These are phyloP conservation scores for Penicillium sclerotiorum DNA, from an alignment of 2,329 filamentous ascomycete genomes.

Conservation along the genomic window DNA sequence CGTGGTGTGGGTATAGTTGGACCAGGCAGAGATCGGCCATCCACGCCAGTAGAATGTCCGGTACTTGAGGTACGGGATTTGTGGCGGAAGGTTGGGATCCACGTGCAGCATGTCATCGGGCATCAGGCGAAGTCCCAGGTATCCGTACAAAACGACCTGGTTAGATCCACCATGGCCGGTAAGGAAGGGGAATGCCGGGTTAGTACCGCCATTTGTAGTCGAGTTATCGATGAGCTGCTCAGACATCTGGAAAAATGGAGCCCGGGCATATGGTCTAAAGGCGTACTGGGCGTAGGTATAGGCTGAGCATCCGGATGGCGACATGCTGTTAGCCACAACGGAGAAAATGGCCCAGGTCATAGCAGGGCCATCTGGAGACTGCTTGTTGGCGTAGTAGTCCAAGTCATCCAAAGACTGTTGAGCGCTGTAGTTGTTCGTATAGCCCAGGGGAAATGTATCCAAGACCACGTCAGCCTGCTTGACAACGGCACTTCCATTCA, in stretches of 20 bases:
- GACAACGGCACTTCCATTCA: constrained; percentile 67
- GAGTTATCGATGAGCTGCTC: constrained; percentile 68
- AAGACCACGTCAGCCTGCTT: constrained; percentile 74
- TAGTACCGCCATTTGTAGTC: constrained; percentile 63
- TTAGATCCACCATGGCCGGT: constrained; percentile 71
- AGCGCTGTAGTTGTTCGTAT: constrained; percentile 56
- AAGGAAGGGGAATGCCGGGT: constrained; percentile 71
- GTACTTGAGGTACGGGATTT: constrained; percentile 63
- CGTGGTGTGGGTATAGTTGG: constrained; percentile 67
- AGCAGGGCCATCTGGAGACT: constrained; percentile 68
- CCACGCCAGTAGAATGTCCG: constrained; percentile 69
- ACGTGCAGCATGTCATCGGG: constrained; percentile 62
- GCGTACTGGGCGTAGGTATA: constrained; percentile 69
- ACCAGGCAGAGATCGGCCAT: constrained; percentile 62
- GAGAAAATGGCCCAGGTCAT: constrained; percentile 75
- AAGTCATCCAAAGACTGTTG: constrained; percentile 58
- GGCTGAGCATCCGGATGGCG: constrained; percentile 67
- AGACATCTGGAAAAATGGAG: constrained; percentile 71
- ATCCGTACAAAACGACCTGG: constrained; percentile 68
- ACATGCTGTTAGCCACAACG: constrained; percentile 66
- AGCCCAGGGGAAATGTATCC: constrained; percentile 66
- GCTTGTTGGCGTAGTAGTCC: constrained; percentile 70
- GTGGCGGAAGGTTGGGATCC: constrained; percentile 66
- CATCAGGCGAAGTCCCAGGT: constrained; percentile 64
- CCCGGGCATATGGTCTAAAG: constrained; percentile 64